Evolutionary conservation across 169 alveolate species (phyloP).

Genomic region (Toxoplasma gondii): DNA sequence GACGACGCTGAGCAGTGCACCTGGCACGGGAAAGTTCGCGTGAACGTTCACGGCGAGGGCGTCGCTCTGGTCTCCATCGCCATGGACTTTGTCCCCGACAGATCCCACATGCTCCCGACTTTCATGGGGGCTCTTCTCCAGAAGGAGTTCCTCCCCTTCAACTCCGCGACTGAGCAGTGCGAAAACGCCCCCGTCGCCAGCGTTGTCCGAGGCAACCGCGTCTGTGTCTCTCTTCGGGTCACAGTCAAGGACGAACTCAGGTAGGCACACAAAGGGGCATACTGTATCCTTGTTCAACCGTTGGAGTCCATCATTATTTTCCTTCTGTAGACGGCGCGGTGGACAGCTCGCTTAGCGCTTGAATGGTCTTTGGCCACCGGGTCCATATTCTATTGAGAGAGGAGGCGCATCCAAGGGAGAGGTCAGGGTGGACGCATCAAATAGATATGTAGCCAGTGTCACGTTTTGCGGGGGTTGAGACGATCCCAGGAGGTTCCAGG

Average conservation of each 20-base stretch:
- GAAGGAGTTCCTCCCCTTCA: not conserved
- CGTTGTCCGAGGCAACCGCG: not conserved
- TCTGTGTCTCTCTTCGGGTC: not conserved
- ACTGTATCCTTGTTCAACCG: too few species aligned
- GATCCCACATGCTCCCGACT: not conserved
- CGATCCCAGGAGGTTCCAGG: too few species aligned
- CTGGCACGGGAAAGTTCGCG: not conserved
- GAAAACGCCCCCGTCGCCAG: not conserved
- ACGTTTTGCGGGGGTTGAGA: too few species aligned
- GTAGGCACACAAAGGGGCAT: not conserved
- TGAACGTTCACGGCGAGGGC: not conserved
- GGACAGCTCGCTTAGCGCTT: too few species aligned
- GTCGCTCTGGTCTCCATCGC: not conserved
- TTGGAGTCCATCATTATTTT: too few species aligned
- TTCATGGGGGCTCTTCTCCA: not conserved
- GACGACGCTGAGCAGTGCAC: not conserved
- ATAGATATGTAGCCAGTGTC: too few species aligned
- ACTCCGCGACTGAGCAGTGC: not conserved
- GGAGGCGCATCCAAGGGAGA: too few species aligned
- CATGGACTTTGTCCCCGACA: not conserved
- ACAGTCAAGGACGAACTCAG: not conserved
- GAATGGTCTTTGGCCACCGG: too few species aligned
- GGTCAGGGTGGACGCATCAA: too few species aligned
- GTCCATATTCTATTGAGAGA: too few species aligned
- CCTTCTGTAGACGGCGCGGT: too few species aligned